Evolutionary conservation across 2,329 filamentous ascomycete species (phyloP).

Genomic region (Curvularia hawaiiensis): DNA sequence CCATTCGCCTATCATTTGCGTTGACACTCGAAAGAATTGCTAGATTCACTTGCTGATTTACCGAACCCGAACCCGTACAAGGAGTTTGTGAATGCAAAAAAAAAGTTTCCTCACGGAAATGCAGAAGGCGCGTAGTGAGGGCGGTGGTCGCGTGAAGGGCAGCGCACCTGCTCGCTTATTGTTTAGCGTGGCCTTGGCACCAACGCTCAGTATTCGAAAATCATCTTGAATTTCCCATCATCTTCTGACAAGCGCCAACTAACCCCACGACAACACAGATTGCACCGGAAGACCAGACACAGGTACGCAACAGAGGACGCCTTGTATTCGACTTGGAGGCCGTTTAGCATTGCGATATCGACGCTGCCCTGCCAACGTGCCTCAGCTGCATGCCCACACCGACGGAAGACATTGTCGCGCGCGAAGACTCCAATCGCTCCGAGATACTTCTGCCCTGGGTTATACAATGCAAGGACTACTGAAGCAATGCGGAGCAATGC

Average conservation of each 20-base stretch:
- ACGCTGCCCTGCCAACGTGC: slow-evolving; percentile 16
- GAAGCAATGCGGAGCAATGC: slow-evolving; percentile 15
- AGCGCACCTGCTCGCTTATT: slow-evolving; percentile 13
- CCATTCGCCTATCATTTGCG: background rate
- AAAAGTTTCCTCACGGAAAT: background rate
- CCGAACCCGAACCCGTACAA: too few species aligned
- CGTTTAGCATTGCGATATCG: slow-evolving; percentile 25
- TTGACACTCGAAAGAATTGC: too few species aligned
- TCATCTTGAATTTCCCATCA: slow-evolving; percentile 22
- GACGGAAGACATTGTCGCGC: slow-evolving; percentile 28
- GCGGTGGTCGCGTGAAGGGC: background rate
- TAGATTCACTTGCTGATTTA: too few species aligned
- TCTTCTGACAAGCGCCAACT: slow-evolving; percentile 35
- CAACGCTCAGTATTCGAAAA: slow-evolving; percentile 16
- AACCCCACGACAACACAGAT: slow-evolving; percentile 43
- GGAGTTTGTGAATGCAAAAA: background rate
- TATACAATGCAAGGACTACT: slow-evolving; percentile 3
- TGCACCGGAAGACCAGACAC: slow-evolving; percentile 45
- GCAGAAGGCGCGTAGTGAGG: background rate
- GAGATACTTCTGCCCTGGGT: slow-evolving; percentile 22
- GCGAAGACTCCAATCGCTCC: slow-evolving; percentile 21
- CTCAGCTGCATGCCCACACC: slow-evolving; percentile 18
- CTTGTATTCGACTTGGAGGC: slow-evolving; percentile 14
- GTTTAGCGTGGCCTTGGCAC: slow-evolving; percentile 16
- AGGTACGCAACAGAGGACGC: slow-evolving; percentile 37